Conservation (phyloP, 495 filamentous ascomycete genomes). For the Penicillium flavigenum region DNA sequence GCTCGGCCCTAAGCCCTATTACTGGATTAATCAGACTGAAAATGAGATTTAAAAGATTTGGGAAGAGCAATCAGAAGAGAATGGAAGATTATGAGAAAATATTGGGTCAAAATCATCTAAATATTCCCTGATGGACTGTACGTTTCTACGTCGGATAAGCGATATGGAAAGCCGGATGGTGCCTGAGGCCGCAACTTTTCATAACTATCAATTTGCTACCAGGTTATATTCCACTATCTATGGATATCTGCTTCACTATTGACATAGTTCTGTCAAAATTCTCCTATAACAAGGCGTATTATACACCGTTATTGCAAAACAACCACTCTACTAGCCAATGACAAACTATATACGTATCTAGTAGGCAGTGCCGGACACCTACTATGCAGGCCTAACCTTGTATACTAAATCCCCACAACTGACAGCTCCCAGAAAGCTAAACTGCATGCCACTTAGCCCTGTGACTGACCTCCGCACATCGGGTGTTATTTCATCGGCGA, state of each 20-base stretch:
- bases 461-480: constrained; percentile 6
- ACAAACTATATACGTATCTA: neutral
- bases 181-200: neutral
- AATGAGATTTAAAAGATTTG: neutral
- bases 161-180: neutral
- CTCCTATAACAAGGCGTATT: neutral
- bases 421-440: neutral
- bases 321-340: neutral
- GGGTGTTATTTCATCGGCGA: constrained; percentile 15
- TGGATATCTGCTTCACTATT: neutral
- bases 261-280: neutral
- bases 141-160: neutral
- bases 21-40: neutral
- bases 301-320: neutral
- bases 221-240: neutral
- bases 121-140: neutral
- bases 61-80: neutral
- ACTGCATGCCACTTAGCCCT: neutral
- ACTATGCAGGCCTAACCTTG: neutral
- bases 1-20: constrained; percentile 27
- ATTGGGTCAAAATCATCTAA: neutral
- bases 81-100: neutral
- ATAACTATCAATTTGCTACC: neutral
- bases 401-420: neutral
- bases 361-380: neutral